Evolutionary conservation across 2,329 filamentous ascomycete genomes (phyloP), one percentile per base, ranked within the genome.

Genomic region (Aciculosporium take): DNA sequence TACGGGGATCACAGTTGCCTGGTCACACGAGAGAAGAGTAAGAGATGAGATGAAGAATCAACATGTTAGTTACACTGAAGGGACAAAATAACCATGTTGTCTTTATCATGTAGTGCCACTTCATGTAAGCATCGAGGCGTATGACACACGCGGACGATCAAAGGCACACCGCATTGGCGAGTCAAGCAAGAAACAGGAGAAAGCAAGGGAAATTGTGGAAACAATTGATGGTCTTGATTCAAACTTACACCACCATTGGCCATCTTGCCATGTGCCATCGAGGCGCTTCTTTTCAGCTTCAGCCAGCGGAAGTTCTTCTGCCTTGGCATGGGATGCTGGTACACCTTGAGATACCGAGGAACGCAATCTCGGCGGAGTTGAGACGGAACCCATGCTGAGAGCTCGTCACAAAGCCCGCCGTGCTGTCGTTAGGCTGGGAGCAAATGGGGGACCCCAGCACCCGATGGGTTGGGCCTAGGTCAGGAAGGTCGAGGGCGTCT

Each of bases 1-100:
- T 51, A 12, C 61, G 65, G 20, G 65, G 66, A 20, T 56, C 53
- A 43, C 66, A 69, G 46, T 69, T 64, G 50, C 65, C 63, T 66
- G 39, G 12, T 37, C 17, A n/a, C 7, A 21, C 27, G 33, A 25
- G n/a, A 15, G 3, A 4, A 6, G 30, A 20, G 15, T 10, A 12
- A 12, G 5, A 20, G 12, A 31, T 12, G 13, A 10, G 10, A 7
- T 28, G 13, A 27, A 8, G 21, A 47, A 10, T 3, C 24, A n/a
- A n/a, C n/a, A 10, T 44, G 41, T 43, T 34, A 43, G 17, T 24
- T 27, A 21, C 28, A 35, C 25, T 24, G 23, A 31, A 3, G 21
- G 18, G 12, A 38, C 21, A 12, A 29, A 1, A 34, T 13, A 20
- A 27, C 6, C 12, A 25, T 39, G 29, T 24, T 23, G 21, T 29